Percentiles rank a stretch among this genome's conserved stretches.
These are phyloP conservation scores for Entoloma clypeatum DNA, from an alignment of 1,284 basidiomycete species.

Conservation along the genomic window DNA sequence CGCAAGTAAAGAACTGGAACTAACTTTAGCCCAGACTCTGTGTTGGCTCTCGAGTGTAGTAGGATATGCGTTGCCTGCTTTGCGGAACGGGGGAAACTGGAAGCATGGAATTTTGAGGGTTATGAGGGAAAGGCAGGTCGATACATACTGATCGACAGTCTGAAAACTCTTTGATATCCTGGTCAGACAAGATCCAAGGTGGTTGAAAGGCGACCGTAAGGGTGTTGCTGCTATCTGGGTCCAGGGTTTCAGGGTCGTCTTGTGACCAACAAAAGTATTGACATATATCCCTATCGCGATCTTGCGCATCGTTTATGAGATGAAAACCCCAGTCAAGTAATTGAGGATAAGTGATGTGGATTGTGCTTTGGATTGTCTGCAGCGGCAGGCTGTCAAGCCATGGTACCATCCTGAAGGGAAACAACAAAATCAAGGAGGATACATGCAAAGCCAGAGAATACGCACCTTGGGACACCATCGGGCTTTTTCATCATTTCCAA, in stretches of 20 bases:
- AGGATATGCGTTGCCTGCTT: slow-evolving; percentile 29
- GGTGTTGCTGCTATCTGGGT: slow-evolving; percentile 14
- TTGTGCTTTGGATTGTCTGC: slow-evolving; percentile 47
- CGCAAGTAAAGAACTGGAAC: slow-evolving; percentile 2
- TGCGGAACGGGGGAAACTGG: slow-evolving; percentile 38
- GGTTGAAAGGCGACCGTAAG: slow-evolving; percentile 54
- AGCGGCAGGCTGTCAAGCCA: slow-evolving; percentile 51
- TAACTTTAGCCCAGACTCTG: slow-evolving; percentile 65
- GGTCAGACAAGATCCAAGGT: slow-evolving; percentile 57
- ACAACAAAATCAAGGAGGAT: background rate
- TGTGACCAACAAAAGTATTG: slow-evolving; percentile 48
- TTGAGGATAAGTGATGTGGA: slow-evolving; percentile 47
- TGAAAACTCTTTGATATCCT: slow-evolving; percentile 54
- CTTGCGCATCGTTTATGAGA: slow-evolving; percentile 28
- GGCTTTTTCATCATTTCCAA: slow-evolving; percentile 25
- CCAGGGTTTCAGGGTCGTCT: slow-evolving; percentile 11
- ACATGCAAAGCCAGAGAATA: background rate
- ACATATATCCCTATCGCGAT: slow-evolving; percentile 41
- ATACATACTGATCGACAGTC: slow-evolving; percentile 40
- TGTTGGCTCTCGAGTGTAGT: slow-evolving; percentile 37
- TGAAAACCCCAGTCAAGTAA: slow-evolving; percentile 41
- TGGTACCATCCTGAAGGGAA: slow-evolving; percentile 26
- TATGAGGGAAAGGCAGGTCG: background rate
- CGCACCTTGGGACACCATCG: slow-evolving; percentile 38
- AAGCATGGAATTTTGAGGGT: background rate